Evolutionary conservation across 495 filamentous ascomycete genomes (phyloP).

Genomic region (Aspergillus coremiiformis): DNA sequence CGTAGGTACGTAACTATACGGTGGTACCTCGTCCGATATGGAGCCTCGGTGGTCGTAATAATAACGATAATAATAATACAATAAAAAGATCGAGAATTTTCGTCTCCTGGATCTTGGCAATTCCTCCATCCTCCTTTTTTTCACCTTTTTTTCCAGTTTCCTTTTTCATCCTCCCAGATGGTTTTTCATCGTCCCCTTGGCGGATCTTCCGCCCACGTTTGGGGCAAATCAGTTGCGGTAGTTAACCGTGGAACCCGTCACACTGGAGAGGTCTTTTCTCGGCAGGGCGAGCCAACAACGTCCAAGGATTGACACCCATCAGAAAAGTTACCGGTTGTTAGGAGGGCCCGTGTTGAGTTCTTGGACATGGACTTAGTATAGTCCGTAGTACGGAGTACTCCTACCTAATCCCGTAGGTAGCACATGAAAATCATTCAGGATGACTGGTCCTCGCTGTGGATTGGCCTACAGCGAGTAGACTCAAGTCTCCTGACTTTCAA

Average conservation of each 20-base stretch:
- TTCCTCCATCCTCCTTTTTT: background rate
- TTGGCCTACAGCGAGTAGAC: background rate
- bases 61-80: background rate
- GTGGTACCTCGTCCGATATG: background rate
- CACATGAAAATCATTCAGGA: background rate
- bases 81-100: too few species aligned
- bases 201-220: slow-evolving; percentile 7
- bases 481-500: background rate
- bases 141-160: background rate
- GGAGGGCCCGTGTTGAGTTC: slow-evolving; percentile 1
- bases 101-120: background rate
- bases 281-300: background rate
- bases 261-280: background rate
- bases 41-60: background rate
- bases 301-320: slow-evolving; percentile 10
- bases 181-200: background rate
- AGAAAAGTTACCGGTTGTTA: slow-evolving; percentile 6
- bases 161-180: background rate
- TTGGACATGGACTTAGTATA: too few species aligned
- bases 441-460: background rate
- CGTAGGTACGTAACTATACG: too few species aligned
- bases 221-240: background rate
- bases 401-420: background rate
- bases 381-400: background rate
- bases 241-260: background rate